Evolutionary conservation across 495 filamentous ascomycete genomes (phyloP).

Genomic region (Neurospora africana): DNA sequence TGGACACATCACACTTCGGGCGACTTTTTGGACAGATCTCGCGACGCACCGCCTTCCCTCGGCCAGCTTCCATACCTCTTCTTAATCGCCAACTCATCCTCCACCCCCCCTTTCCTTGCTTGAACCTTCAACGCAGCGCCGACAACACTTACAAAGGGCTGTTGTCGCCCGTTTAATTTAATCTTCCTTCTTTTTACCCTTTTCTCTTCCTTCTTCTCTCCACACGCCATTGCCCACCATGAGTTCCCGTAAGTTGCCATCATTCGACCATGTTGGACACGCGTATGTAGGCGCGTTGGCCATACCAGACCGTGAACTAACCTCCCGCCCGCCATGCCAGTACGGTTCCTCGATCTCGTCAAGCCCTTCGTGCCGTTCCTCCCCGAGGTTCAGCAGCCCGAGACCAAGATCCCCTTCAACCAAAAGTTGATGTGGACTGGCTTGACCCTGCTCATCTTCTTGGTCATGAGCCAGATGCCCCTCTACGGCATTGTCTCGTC

Average conservation of each 20-base stretch:
- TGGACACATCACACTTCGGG: slow-evolving; percentile 41
- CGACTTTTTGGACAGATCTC: slow-evolving; percentile 41
- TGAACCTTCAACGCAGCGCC: slow-evolving; percentile 27
- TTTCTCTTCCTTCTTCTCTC: slow-evolving; percentile 5
- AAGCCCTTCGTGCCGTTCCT: slow-evolving; percentile 99
- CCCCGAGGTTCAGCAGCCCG: slow-evolving; percentile 94
- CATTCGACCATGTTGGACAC: slow-evolving; percentile 11
- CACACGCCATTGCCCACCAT: slow-evolving; percentile 38
- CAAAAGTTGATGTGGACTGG: slow-evolving; percentile 99
- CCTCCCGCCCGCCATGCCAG: slow-evolving; percentile 37
- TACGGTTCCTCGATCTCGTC: slow-evolving; percentile 98
- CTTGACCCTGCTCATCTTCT: slow-evolving; percentile 91
- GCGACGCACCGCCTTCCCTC: slow-evolving; percentile 25
- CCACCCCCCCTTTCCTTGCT: slow-evolving; percentile 15
- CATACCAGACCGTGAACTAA: background rate
- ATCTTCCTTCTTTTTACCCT: slow-evolving; percentile 28
- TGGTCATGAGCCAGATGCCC: slow-evolving; percentile 99
- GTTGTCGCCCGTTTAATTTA: slow-evolving; percentile 31
- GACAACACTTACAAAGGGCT: slow-evolving; percentile 27
- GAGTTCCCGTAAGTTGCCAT: slow-evolving; percentile 45
- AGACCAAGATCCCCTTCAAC: slow-evolving; percentile 95
- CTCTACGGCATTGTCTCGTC: slow-evolving; percentile 93
- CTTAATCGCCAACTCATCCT: slow-evolving; percentile 2
- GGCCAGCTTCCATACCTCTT: slow-evolving; percentile 8
- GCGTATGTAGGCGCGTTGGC: slow-evolving; percentile 23